Evolutionary conservation across 768 basidiomycete species (phyloP).

Genomic region (Leucosporidium scottii): DNA sequence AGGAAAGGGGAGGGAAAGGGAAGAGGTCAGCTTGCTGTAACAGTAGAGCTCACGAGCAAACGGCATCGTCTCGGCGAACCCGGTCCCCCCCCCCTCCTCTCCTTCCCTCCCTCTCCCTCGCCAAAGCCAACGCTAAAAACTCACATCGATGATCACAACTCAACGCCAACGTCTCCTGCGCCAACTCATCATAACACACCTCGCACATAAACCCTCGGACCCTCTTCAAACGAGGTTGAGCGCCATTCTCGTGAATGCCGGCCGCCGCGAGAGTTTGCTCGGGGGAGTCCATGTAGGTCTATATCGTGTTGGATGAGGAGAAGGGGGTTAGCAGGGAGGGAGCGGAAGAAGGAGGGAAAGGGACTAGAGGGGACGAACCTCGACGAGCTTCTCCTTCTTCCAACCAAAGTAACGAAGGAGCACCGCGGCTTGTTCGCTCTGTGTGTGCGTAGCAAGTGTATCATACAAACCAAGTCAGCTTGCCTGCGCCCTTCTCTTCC

Average conservation of each 20-base stretch:
- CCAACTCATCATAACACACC: constrained; percentile 79
- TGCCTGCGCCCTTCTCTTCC: no score
- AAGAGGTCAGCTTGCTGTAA: no score
- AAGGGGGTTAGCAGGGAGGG: not conserved
- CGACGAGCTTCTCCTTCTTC: constrained; percentile 94
- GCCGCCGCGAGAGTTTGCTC: constrained; percentile 63
- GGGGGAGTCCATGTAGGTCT: constrained; percentile 80
- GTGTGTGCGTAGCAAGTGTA: constrained; percentile 9
- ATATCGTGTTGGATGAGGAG: not conserved
- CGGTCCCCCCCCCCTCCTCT: no score
- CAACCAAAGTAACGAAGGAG: constrained; percentile 77
- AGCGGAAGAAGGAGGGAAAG: not conserved
- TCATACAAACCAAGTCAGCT: constrained; percentile 3
- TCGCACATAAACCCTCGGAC: constrained; percentile 69
- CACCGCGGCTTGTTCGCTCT: constrained; percentile 65
- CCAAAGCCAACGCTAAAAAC: constrained; percentile 48
- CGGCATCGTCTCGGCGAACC: no score
- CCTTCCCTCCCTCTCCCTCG: no score
- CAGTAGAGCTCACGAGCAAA: no score
- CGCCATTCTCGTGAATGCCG: constrained; percentile 51
- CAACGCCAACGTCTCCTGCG: constrained; percentile 57
- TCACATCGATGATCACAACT: constrained; percentile 82
- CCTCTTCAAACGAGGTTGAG: constrained; percentile 40
- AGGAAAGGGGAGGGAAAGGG: no score
- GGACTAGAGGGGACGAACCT: constrained; percentile 47